Percentiles rank a stretch among this genome's conserved stretches.
Evolutionary conservation across 306 rosid genomes (phyloP).

Genomic region (Trichosanthes cucumerina): DNA sequence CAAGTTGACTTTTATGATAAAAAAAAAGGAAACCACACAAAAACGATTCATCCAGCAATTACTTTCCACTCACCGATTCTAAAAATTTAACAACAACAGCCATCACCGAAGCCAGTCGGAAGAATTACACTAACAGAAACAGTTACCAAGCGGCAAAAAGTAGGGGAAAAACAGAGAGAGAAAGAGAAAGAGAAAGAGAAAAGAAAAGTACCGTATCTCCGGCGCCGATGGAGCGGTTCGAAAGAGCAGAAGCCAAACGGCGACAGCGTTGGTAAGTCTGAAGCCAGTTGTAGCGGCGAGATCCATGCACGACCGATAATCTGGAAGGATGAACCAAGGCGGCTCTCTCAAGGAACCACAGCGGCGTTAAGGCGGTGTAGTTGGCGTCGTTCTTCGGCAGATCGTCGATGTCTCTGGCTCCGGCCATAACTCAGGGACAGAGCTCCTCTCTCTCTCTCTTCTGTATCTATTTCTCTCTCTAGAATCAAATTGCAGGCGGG

Average conservation of each 20-base stretch:
- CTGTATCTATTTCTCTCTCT: neutral
- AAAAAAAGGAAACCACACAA: neutral
- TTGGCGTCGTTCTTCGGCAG: constrained; percentile 79
- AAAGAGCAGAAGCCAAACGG: constrained; percentile 74
- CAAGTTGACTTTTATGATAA: neutral
- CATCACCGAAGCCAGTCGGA: neutral
- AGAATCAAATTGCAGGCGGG: neutral
- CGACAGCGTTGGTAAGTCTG: constrained; percentile 79
- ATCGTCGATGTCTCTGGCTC: constrained; percentile 57
- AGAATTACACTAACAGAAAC: neutral
- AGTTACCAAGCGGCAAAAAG: neutral
- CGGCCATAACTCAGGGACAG: constrained; percentile 13
- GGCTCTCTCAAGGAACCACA: constrained; percentile 83
- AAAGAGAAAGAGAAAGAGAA: neutral
- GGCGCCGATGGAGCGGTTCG: constrained; percentile 44
- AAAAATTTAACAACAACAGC: neutral
- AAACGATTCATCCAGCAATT: neutral
- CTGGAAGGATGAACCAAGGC: constrained; percentile 68
- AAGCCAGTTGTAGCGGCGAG: constrained; percentile 68
- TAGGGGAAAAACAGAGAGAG: neutral
- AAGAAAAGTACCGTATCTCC: constrained; percentile 48
- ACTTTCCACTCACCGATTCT: neutral
- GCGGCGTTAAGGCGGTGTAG: constrained; percentile 74
- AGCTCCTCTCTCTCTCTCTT: constrained; percentile 4
- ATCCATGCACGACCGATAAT: constrained; percentile 62